Evolutionary conservation across 495 filamentous ascomycete genomes (phyloP).

Genomic region (Daldinia loculata): DNA sequence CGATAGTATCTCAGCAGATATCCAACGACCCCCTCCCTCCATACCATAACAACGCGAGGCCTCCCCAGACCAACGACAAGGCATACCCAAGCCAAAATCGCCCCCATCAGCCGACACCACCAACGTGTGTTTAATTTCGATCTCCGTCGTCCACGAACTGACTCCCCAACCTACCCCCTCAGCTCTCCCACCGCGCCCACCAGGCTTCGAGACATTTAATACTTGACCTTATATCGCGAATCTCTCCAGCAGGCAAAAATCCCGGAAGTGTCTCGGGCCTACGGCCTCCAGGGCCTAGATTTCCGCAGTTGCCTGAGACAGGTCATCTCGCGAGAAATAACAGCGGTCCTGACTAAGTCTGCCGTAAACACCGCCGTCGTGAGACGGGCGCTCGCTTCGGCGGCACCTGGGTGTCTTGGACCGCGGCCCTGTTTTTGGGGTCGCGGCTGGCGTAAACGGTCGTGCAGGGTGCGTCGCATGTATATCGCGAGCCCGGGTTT

Average conservation of each 20-base stretch:
- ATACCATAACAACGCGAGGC: not conserved
- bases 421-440: not conserved
- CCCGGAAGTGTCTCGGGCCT: slow-evolving; percentile 21
- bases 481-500: slow-evolving; percentile 9
- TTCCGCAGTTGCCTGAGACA: slow-evolving; percentile 16
- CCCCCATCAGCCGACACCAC: not conserved
- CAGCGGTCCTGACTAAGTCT: not conserved
- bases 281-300: not conserved
- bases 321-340: slow-evolving; percentile 15
- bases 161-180: not conserved
- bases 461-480: slow-evolving; percentile 38
- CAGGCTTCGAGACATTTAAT: not conserved
- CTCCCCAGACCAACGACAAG: not conserved
- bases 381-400: slow-evolving; percentile 5
- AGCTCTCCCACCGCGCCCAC: not conserved
- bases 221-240: not conserved
- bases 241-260: not conserved
- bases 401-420: slow-evolving; percentile 14
- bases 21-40: not conserved
- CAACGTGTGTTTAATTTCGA: not conserved
- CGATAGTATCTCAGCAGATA: not conserved
- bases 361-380: not conserved
- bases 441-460: slow-evolving; percentile 36
- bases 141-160: not conserved
- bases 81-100: not conserved